Conservation (phyloP, 2,329 filamentous ascomycete genomes). For the Ophiostoma ulmi region DNA sequence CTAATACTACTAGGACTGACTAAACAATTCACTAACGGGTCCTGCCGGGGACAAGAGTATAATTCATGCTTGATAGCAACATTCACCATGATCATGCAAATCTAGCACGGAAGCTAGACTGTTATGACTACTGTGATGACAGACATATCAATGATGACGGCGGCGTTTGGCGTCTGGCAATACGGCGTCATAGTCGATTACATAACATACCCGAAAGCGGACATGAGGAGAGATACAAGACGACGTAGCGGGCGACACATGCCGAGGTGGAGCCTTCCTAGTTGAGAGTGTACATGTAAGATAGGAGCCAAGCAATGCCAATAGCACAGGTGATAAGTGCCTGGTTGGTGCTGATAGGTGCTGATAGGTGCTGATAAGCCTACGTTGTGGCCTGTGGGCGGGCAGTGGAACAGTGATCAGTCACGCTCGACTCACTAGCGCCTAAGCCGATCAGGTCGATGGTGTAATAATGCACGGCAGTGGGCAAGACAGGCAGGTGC, state of each 20-base stretch:
- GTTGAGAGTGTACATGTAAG: neutral
- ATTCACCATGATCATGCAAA: neutral
- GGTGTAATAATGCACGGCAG: conserved; percentile 7
- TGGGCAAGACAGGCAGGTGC: conserved; percentile 8
- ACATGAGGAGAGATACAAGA: neutral
- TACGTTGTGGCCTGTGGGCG: neutral
- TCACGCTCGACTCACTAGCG: neutral
- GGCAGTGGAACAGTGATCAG: neutral
- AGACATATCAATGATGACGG: neutral
- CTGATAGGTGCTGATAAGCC: conserved; percentile 4
- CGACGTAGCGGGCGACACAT: neutral
- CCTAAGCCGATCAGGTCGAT: neutral
- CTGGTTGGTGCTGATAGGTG: neutral
- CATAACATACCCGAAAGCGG: conserved; percentile 3
- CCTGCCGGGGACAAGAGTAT: neutral
- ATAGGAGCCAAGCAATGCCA: conserved; percentile 1
- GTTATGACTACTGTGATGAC: neutral
- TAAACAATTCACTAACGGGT: neutral
- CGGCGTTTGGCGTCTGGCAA: neutral
- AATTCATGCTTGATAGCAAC: neutral
- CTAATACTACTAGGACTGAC: neutral
- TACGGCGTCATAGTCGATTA: neutral
- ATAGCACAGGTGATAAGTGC: neutral
- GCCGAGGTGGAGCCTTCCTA: neutral
- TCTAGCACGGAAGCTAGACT: neutral